Conservation (phyloP, 106 monocot species). For the Platanthera zijinensis region DNA sequence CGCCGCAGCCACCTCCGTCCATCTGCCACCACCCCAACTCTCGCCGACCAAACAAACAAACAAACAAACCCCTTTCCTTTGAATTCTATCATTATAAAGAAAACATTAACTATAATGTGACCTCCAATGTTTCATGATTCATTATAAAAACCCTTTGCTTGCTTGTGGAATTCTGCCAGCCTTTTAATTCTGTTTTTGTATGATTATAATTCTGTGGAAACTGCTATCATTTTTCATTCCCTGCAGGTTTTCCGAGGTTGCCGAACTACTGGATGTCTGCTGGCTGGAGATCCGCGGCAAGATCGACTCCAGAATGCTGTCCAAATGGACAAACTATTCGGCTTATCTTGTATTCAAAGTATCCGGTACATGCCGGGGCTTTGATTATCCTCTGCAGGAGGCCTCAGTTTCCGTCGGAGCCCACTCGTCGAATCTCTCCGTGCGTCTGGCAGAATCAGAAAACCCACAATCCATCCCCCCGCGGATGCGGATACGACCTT, state of each 20-base stretch:
- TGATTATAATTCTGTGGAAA: background rate
- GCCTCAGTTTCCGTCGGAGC: slow-evolving; percentile 19
- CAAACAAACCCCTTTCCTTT: no score
- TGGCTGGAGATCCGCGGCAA: slow-evolving; percentile 65
- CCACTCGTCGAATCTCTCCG: background rate
- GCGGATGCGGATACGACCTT: background rate
- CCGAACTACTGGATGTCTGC: slow-evolving; percentile 48
- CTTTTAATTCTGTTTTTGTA: background rate
- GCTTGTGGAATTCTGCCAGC: no score
- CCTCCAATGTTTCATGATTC: no score
- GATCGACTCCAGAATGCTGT: slow-evolving; percentile 31
- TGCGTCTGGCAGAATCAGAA: background rate
- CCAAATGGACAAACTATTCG: slow-evolving; percentile 39
- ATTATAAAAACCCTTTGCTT: no score
- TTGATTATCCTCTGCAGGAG: slow-evolving; percentile 25
- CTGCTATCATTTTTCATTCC: background rate
- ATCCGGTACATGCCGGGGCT: slow-evolving; percentile 1
- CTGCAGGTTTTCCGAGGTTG: slow-evolving; percentile 68
- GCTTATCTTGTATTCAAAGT: slow-evolving; percentile 57
- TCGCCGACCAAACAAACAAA: no score
- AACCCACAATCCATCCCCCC: no score
- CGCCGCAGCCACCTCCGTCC: no score
- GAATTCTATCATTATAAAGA: no score
- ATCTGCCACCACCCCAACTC: no score
- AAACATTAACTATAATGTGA: no score